Percentiles rank a stretch among this genome's conserved stretches.
Conservation (phyloP, 1,284 basidiomycete species). For the Binderoboletus segoi region DNA sequence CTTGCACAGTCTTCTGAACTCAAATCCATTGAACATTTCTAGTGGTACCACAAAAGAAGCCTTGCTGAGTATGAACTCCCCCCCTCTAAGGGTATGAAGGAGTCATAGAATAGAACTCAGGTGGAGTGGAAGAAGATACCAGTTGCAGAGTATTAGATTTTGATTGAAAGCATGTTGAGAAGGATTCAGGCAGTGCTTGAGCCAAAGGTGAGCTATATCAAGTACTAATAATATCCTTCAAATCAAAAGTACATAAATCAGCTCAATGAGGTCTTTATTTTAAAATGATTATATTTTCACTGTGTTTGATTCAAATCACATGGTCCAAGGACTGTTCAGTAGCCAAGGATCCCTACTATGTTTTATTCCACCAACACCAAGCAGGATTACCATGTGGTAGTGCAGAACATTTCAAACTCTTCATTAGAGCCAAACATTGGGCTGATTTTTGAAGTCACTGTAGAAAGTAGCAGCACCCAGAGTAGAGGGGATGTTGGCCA, state of each 20-base stretch:
- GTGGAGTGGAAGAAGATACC: slow-evolving; percentile 1
- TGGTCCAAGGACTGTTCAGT: too few relatives aligned
- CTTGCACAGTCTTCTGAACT: neutral
- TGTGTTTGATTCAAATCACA: too few relatives aligned
- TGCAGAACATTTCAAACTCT: too few relatives aligned
- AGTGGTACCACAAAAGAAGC: slow-evolving; percentile 9
- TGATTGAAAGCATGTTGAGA: slow-evolving; percentile 5
- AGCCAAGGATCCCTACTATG: too few relatives aligned
- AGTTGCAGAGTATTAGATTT: neutral
- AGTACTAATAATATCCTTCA: neutral
- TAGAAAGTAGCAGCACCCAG: too few relatives aligned
- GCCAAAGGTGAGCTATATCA: slow-evolving; percentile 5
- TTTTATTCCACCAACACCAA: too few relatives aligned
- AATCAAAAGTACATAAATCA: neutral
- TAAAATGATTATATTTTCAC: neutral
- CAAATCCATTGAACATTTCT: neutral
- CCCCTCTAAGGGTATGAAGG: neutral
- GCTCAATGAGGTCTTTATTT: neutral
- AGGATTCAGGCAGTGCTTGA: neutral
- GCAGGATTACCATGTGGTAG: too few relatives aligned
- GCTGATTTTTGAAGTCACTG: too few relatives aligned
- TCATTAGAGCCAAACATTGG: too few relatives aligned
- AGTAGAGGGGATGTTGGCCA: too few relatives aligned
- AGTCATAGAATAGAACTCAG: neutral
- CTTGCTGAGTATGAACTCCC: neutral